Conservation (phyloP, 176 grass and related monocot genomes). For the Avena atlantica region DNA sequence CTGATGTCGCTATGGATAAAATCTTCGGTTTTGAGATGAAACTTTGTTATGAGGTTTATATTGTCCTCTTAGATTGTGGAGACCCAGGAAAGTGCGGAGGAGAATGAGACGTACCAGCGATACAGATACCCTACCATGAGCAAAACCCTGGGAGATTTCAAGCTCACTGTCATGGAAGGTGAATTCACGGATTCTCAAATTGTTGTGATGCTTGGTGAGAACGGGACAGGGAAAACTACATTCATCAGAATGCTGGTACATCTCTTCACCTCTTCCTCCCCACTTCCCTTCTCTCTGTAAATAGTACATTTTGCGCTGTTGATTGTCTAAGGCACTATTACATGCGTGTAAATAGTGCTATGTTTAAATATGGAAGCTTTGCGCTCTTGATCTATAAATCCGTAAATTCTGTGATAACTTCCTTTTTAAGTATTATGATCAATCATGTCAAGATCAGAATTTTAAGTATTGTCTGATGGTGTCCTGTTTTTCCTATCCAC, state of each 20-base stretch:
- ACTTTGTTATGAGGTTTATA: background rate
- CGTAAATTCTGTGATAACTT: background rate
- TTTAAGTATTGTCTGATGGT: background rate
- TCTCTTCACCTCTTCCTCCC: background rate
- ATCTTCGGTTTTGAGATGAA: background rate
- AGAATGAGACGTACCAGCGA: constrained; percentile 78
- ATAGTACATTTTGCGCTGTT: background rate
- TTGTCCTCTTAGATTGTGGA: constrained; percentile 68
- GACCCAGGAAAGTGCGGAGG: constrained; percentile 82
- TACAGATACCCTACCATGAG: constrained; percentile 88
- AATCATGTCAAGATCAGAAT: background rate
- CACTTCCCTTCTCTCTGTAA: background rate
- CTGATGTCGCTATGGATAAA: no score
- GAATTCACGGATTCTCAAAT: constrained; percentile 94
- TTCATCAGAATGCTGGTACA: constrained; percentile 87
- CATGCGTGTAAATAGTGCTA: background rate
- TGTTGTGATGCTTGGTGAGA: constrained; percentile 95
- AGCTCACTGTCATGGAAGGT: constrained; percentile 71
- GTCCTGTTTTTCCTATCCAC: background rate
- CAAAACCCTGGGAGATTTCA: constrained; percentile 84
- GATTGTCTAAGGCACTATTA: background rate
- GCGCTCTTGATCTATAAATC: background rate
- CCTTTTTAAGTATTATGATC: background rate
- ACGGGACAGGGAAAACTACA: constrained; percentile 92
- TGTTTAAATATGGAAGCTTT: background rate